Conservation (phyloP, 805 yeast species). For the Wickerhamiella parazyma region DNA sequence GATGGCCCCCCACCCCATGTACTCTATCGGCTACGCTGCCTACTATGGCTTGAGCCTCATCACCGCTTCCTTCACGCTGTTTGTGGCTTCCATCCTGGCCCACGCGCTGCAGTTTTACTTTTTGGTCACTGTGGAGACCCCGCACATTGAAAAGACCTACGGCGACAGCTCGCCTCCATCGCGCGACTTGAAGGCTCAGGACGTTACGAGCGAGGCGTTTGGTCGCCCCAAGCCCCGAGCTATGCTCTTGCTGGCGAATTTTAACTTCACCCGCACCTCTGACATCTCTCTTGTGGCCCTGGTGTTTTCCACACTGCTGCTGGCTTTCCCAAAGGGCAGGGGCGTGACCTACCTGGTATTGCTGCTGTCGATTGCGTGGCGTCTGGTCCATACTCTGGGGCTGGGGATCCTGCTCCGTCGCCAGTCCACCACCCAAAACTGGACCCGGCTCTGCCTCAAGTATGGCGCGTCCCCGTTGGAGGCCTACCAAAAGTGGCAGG, state of each 20-base stretch:
- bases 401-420: conserved; percentile 39
- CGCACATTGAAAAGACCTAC: conserved; percentile 70
- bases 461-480: conserved; percentile 50
- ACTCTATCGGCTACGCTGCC: conserved; percentile 77
- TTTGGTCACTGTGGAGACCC: conserved; percentile 63
- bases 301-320: conserved; percentile 24
- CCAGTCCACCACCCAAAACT: conserved; percentile 48
- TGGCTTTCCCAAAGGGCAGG: conserved; percentile 20
- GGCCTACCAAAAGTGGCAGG: conserved; percentile 63
- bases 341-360: conserved; percentile 18
- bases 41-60: conserved; percentile 74
- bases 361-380: conserved; percentile 32
- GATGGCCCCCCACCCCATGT: conserved; percentile 87
- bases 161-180: conserved; percentile 10
- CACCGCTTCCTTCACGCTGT: conserved; percentile 56
- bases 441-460: conserved; percentile 51
- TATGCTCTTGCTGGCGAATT: conserved; percentile 48
- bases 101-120: conserved; percentile 68
- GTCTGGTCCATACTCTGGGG: conserved; percentile 37
- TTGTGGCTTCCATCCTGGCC: conserved; percentile 56
- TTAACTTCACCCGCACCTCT: conserved; percentile 48
- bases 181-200: neutral
- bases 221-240: conserved; percentile 13
- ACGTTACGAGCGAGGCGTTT: neutral
- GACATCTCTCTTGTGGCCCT: conserved; percentile 33